Percentiles rank a stretch among this genome's conserved stretches.
Evolutionary conservation across 139 green algal genomes (phyloP).

Genomic region (Volvox africanus): DNA sequence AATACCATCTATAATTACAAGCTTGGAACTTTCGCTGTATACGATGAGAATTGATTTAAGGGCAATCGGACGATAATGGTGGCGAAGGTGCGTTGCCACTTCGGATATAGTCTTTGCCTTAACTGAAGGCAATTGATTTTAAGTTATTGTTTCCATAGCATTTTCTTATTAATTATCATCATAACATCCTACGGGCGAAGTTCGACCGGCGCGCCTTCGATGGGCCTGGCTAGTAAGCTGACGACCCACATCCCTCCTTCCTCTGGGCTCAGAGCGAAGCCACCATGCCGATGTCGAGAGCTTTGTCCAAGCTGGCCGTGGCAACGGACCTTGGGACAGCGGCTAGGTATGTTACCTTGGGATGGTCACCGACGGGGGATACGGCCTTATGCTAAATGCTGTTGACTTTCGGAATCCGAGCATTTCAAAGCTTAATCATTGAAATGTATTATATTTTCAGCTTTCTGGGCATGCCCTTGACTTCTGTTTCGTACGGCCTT

Average conservation of each 20-base stretch:
- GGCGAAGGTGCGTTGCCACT: not conserved
- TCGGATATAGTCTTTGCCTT: not conserved
- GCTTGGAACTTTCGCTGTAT: too few species aligned
- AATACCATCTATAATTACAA: too few species aligned
- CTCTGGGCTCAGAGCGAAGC: constrained; percentile 7
- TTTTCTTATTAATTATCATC: not conserved
- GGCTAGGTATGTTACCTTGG: not conserved
- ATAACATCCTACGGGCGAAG: not conserved
- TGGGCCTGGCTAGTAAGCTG: not conserved
- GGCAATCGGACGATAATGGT: not conserved
- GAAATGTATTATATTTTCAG: too few species aligned
- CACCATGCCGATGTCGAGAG: constrained; percentile 6
- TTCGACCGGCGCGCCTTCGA: not conserved
- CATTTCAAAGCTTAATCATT: too few species aligned
- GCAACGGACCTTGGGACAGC: constrained; percentile 43
- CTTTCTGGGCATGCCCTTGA: too few species aligned
- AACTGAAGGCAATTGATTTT: not conserved
- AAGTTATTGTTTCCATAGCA: not conserved
- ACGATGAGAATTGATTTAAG: not conserved
- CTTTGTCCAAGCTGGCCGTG: constrained; percentile 27
- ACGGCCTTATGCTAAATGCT: too few species aligned
- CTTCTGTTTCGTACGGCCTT: too few species aligned
- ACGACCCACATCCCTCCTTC: not conserved
- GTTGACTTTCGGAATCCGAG: too few species aligned
- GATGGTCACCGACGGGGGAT: too few species aligned